phyloP scores from a whole-genome alignment of 257 asterid species.

The Ligustrum vulgare region DNA sequence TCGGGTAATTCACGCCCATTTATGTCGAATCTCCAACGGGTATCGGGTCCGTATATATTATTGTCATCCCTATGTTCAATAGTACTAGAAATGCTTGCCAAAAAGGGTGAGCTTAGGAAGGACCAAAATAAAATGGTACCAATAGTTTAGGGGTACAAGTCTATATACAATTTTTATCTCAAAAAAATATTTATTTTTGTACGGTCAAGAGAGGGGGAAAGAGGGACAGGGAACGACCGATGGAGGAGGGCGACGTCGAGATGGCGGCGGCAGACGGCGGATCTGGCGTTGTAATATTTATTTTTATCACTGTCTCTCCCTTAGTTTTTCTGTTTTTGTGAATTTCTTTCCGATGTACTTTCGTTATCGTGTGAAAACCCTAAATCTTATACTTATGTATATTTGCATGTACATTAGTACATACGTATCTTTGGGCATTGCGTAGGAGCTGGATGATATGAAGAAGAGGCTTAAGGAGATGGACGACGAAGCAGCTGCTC shows the following conservation, averaged over 20 bases:
- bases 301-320: neutral
- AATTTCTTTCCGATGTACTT: slow-evolving; percentile 2
- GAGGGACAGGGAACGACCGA: slow-evolving; percentile 29
- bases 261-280: slow-evolving; percentile 52
- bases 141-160: slow-evolving; percentile 25
- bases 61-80: no score
- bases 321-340: neutral
- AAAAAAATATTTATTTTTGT: neutral
- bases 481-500: slow-evolving; percentile 83
- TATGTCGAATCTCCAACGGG: no score
- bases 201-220: slow-evolving; percentile 12
- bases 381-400: slow-evolving; percentile 17
- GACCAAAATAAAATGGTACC: neutral
- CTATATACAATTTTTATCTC: neutral
- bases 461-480: slow-evolving; percentile 82
- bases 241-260: slow-evolving; percentile 70
- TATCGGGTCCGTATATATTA: no score
- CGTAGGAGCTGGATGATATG: slow-evolving; percentile 61
- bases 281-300: slow-evolving; percentile 8
- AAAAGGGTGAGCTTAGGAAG: neutral
- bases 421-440: neutral
- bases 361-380: slow-evolving; percentile 34
- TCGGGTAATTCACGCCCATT: no score
- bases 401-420: slow-evolving; percentile 9
- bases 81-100: no score